Evolutionary conservation across 148 eudicot genomes (phyloP).

Genomic region (Rhododendron henanense): DNA sequence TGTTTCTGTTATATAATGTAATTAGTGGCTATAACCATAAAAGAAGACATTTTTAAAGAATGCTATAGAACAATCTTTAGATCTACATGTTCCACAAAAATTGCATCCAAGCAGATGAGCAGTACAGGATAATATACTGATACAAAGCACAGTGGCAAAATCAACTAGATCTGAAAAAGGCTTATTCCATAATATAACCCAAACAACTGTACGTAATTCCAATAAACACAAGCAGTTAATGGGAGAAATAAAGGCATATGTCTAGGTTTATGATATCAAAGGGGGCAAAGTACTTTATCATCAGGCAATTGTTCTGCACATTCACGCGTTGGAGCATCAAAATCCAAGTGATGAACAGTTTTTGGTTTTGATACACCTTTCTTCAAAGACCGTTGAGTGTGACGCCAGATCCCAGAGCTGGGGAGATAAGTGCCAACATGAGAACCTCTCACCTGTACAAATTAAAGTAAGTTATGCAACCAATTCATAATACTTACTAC

Average conservation of each 20-base stretch:
- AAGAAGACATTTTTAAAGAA: neutral
- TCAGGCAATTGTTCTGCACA: conserved; percentile 74
- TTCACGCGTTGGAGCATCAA: conserved; percentile 99
- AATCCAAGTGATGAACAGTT: conserved; percentile 82
- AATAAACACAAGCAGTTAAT: neutral
- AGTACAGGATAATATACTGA: neutral
- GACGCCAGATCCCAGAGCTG: conserved; percentile 92
- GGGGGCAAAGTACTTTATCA: conserved; percentile 59
- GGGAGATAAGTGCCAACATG: conserved; percentile 94
- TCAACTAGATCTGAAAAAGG: neutral
- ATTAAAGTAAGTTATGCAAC: conserved; percentile 1
- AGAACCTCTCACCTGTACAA: conserved; percentile 81
- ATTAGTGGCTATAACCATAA: neutral
- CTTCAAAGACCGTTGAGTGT: conserved; percentile 77
- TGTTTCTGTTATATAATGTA: conserved; percentile 56
- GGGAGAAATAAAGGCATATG: neutral
- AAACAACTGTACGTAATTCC: neutral
- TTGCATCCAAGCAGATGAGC: neutral
- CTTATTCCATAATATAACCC: neutral
- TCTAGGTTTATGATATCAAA: neutral
- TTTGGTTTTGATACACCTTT: conserved; percentile 43
- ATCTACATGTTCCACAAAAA: neutral
- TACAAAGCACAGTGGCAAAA: neutral
- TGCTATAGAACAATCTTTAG: neutral
- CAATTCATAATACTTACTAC: neutral